Evolutionary conservation across 78 protist genomes (phyloP), one percentile per base, ranked within the genome.

Genomic region (Blattamonas nauphoetae): DNA sequence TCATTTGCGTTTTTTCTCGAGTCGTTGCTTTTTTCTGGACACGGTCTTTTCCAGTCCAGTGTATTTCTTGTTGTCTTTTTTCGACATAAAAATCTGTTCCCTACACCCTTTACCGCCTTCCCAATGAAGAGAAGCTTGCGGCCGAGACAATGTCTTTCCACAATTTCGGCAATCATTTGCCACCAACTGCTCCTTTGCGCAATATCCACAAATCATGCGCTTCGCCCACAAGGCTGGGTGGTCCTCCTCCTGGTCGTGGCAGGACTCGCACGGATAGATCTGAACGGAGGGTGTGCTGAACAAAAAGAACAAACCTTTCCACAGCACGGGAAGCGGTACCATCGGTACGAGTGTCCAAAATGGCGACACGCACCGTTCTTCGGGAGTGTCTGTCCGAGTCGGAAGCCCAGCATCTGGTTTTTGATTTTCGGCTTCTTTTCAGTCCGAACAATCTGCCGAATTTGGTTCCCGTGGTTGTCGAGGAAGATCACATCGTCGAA

Each of bases 61-160:
- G 83, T 33, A 36, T 11, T 79, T 79, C 43, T 79, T 6, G 42
- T 6, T 11, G 43, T 79, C 83, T 6, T 79, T 79, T 11, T 36
- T 79, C 42, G 45, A n/a, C 83, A 79, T 79, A 4, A 4, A 5
- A 6, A 6, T 79, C 83, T 6, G 45, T 4, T 79, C 83, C 32
- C 83, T 6, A 79, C 83, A 79, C 41, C 83, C 83, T 11, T 79
- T 79, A 5, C 83, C 83, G 5, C 83, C 83, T 21, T 79, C 83
- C 83, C 83, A 79, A 11, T 79, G 83, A 6, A 4, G 83, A 6
- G 33, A 32, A 5, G 43, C 6, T 11, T 6, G 11, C 32, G 6
- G 29, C 83, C 21, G 6, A 5, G 83, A 32, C 83, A 79, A 11
- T 6, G 83, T 33, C 43, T 6, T 21, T 11, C 41, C 41, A 11